These are phyloP conservation scores for Lojkania enalia DNA, from an alignment of 2,329 filamentous ascomycete genomes.

Conservation along the genomic window DNA sequence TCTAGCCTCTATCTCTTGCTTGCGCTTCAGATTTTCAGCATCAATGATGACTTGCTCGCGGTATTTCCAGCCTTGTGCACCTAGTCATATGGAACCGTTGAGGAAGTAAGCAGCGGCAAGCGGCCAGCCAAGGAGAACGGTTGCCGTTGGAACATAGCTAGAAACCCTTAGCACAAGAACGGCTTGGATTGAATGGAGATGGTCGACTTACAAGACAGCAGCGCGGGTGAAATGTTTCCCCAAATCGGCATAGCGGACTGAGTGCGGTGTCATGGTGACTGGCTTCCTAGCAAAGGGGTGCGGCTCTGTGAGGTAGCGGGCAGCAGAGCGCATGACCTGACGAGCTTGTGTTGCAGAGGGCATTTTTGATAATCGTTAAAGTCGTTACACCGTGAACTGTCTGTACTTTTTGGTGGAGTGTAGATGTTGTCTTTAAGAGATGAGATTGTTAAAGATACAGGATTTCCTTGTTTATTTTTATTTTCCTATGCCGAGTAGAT, in stretches of 20 bases:
- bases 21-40: neutral
- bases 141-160: slow-evolving; percentile 36
- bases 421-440: too few species aligned
- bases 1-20: neutral
- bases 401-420: too few species aligned
- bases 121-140: slow-evolving; percentile 39
- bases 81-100: slow-evolving; percentile 38
- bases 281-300: slow-evolving; percentile 42
- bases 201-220: slow-evolving; percentile 29
- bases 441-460: too few species aligned
- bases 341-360: slow-evolving; percentile 36
- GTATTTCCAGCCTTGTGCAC: neutral
- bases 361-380: too few species aligned
- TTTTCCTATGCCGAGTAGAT: too few species aligned
- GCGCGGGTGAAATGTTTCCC: slow-evolving; percentile 27
- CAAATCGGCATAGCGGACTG: slow-evolving; percentile 28
- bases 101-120: slow-evolving; percentile 29
- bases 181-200: neutral
- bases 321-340: slow-evolving; percentile 35
- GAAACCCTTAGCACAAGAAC: neutral
- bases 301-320: slow-evolving; percentile 39
- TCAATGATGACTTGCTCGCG: too few species aligned
- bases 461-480: too few species aligned
- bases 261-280: slow-evolving; percentile 25
- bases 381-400: too few species aligned